Conservation (phyloP, 371 early-diverging fungal species). For the Syncephalastrum racemosum region DNA sequence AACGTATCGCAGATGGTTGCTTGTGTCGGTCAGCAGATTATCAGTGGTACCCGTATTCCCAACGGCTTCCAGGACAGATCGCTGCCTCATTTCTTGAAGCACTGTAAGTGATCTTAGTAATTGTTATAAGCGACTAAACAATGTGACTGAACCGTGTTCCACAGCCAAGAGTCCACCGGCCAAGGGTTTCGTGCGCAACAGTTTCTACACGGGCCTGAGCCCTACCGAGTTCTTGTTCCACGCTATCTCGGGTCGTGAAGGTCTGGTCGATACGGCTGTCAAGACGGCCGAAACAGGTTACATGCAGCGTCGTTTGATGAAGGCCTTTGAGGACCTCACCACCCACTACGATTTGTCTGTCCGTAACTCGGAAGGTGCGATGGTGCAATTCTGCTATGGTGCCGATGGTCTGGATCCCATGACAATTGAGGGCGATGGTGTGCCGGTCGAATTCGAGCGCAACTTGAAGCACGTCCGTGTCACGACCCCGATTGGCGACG, state of each 20-base stretch:
- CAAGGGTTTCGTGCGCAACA: constrained; percentile 98
- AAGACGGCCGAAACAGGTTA: constrained; percentile 99
- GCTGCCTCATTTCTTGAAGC: constrained; percentile 95
- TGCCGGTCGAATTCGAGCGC: constrained; percentile 88
- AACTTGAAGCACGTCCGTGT: constrained; percentile 71
- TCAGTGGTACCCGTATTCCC: constrained; percentile 96
- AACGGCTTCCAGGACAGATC: constrained; percentile 97
- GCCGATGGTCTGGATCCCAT: constrained; percentile 98
- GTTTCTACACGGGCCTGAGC: constrained; percentile 95
- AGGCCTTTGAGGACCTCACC: constrained; percentile 97
- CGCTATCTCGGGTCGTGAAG: constrained; percentile 99
- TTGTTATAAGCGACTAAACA: not conserved
- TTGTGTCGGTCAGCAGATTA: constrained; percentile 99
- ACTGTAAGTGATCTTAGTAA: constrained; percentile 49
- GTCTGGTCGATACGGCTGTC: constrained; percentile 99
- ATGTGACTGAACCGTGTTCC: not conserved
- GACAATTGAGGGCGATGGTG: constrained; percentile 89
- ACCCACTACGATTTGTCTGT: constrained; percentile 97
- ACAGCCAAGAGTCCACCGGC: constrained; percentile 86
- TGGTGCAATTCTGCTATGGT: constrained; percentile 98
- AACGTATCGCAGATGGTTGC: constrained; percentile 99
- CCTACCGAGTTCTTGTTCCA: constrained; percentile 99
- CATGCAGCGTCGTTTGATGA: constrained; percentile 99
- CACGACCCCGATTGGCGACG: constrained; percentile 26
- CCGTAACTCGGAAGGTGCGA: constrained; percentile 88